These are phyloP conservation scores for Trametes cinnabarina DNA, from an alignment of 768 basidiomycete genomes.

Conservation along the genomic window DNA sequence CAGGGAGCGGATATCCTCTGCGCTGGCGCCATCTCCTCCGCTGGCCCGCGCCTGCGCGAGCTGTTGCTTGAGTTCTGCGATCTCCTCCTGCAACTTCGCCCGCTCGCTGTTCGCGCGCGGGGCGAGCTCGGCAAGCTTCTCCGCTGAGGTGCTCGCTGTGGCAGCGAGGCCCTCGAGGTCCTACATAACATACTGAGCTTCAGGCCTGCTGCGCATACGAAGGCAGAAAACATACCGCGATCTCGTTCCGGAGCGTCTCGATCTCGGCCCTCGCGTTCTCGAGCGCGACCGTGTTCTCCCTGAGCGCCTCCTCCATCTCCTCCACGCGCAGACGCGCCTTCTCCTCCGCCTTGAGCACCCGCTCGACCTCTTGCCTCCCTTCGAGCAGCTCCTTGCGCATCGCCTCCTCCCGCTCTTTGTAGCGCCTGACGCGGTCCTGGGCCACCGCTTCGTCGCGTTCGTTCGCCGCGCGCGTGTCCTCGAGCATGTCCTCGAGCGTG, in stretches of 20 bases:
- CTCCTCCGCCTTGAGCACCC: conserved; percentile 58
- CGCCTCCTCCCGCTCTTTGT: conserved; percentile 71
- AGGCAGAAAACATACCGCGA: conserved; percentile 54
- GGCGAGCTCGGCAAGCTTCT: conserved; percentile 46
- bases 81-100: conserved; percentile 51
- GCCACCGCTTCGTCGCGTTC: conserved; percentile 71
- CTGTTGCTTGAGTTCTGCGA: conserved; percentile 49
- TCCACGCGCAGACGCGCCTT: conserved; percentile 63
- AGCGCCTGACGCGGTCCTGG: conserved; percentile 60
- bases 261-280: conserved; percentile 91
- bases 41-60: conserved; percentile 38
- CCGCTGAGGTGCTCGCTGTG: conserved; percentile 26
- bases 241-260: conserved; percentile 70
- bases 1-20: conserved; percentile 15
- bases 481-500: conserved; percentile 79
- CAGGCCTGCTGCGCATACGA: neutral
- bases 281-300: conserved; percentile 82
- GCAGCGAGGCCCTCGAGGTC: conserved; percentile 59
- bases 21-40: conserved; percentile 12
- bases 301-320: conserved; percentile 87
- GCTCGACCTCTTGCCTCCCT: conserved; percentile 64
- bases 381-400: conserved; percentile 70
- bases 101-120: conserved; percentile 52
- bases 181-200: conserved; percentile 35
- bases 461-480: conserved; percentile 65